Evolutionary conservation across 2,329 filamentous ascomycete genomes (phyloP), one percentile per base, ranked within the genome.

Genomic region (Penicillium sp.): DNA sequence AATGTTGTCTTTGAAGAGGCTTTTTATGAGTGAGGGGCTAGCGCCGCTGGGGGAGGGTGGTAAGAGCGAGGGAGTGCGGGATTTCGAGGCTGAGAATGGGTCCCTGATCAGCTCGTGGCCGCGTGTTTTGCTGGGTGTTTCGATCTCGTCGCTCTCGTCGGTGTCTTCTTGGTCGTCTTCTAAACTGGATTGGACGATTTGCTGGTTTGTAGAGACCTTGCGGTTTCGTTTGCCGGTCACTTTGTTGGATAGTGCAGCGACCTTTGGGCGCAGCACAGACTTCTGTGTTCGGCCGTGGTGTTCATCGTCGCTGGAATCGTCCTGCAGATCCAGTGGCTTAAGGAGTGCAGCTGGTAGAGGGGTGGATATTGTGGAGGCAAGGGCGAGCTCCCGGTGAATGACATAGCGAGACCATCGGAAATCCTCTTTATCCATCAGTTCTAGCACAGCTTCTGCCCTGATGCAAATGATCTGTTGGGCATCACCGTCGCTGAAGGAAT

Each of bases 211-310:
- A 13, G 54, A 58, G 34, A 58, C 51, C 39, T 66, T 68, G 44
- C 70, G 62, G 18, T 70, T 70, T 33, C 72, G 68, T 54, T 74
- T 75, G 33, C 72, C 71, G 18, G 67, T 69, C 36, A 68, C 61
- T 50, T 72, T 73, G 2, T 64, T 63, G 10, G 73, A 73, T 14
- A 69, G 56, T 3, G 66, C 62, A 44, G 61, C 65, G n/a, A 63
- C 47, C 44, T 72, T 75, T 1, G 73, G 73, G 6, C 73, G 71
- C 11, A 76, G 63, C 3, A 76, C 69, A 2, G 73, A 76, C 57
- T 74, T 75, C 46, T 67, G 66, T 29, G 66, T 64, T 46, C 68
- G 61, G 28, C 64, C 59, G 50, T 67, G 62, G 6, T 59, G 61
- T 28, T 66, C 64, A 34, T 71, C 61, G 9, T 59, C 60, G 29